A percentile compares a stretch with the other conserved stretches of the same genome.
Evolutionary conservation across 2,329 filamentous ascomycete species (phyloP).

Genomic region (Didymella lethalis): DNA sequence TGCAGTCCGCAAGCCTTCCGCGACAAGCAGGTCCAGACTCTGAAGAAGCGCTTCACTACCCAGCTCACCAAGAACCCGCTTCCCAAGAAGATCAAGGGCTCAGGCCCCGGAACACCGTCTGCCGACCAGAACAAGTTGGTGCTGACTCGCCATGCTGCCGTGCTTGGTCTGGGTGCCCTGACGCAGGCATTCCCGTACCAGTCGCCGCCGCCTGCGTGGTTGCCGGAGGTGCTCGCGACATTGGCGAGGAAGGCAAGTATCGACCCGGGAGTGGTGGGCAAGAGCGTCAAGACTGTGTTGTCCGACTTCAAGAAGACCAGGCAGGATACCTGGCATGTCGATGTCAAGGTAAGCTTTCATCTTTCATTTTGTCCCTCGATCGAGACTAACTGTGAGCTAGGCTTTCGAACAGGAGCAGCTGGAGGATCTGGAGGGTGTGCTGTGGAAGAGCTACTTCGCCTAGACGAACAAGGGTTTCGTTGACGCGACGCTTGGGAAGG

Average conservation of each 20-base stretch:
- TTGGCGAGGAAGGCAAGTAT: slow-evolving; percentile 85
- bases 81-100: slow-evolving; percentile 67
- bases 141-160: slow-evolving; percentile 84
- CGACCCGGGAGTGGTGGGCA: slow-evolving; percentile 91
- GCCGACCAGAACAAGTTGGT: slow-evolving; percentile 78
- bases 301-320: slow-evolving; percentile 99
- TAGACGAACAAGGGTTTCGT: slow-evolving; percentile 49
- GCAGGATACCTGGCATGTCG: slow-evolving; percentile 97
- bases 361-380: not conserved
- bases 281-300: slow-evolving; percentile 91
- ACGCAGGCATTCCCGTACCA: slow-evolving; percentile 97
- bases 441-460: slow-evolving; percentile 99
- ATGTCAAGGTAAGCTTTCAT: slow-evolving; percentile 80
- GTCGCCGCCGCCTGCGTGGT: slow-evolving; percentile 89
- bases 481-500: not conserved
- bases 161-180: slow-evolving; percentile 87
- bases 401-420: slow-evolving; percentile 90
- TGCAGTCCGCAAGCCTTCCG: slow-evolving; percentile 87
- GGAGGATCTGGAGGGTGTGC: slow-evolving; percentile 91
- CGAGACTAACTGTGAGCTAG: slow-evolving; percentile 50
- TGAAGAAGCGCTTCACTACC: slow-evolving; percentile 81
- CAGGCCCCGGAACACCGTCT: slow-evolving; percentile 68
- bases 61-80: slow-evolving; percentile 85
- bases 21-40: slow-evolving; percentile 74
- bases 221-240: slow-evolving; percentile 89